These are phyloP conservation scores for Entomortierella chlamydospora DNA, from an alignment of 192 early-diverging fungal genomes.

Conservation along the genomic window DNA sequence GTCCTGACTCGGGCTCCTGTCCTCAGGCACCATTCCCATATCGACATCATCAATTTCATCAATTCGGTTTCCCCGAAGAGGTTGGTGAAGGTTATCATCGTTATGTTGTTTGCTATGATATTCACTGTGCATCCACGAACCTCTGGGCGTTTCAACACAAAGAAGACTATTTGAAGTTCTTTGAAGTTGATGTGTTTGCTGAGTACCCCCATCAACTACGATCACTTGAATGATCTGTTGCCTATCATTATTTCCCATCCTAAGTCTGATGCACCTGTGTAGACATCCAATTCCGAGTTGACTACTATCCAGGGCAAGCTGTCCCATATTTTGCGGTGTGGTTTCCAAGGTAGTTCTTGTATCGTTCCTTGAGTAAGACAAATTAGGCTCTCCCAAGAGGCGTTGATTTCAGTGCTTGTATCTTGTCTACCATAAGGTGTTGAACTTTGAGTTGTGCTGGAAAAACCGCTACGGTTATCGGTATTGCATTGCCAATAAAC, in stretches of 20 bases:
- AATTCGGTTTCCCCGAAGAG: constrained; percentile 24
- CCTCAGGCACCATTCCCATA: constrained; percentile 27
- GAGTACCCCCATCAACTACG: background rate
- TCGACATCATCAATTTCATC: constrained; percentile 20
- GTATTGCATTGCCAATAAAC: constrained; percentile 28
- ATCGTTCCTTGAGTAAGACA: constrained; percentile 13
- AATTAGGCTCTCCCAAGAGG: constrained; percentile 27
- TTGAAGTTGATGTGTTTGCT: constrained; percentile 32
- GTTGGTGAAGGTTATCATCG: constrained; percentile 19
- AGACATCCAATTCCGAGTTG: constrained; percentile 28
- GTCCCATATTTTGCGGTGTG: constrained; percentile 26
- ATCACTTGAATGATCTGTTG: constrained; percentile 8
- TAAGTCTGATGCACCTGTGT: constrained; percentile 23
- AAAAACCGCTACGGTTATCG: constrained; percentile 38
- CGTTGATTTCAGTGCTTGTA: constrained; percentile 26
- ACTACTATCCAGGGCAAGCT: constrained; percentile 17
- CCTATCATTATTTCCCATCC: constrained; percentile 32
- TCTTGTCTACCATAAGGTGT: constrained; percentile 18
- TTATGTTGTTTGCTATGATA: constrained; percentile 26
- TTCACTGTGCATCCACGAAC: constrained; percentile 12
- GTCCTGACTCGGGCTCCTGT: constrained; percentile 27
- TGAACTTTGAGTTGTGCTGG: constrained; percentile 29
- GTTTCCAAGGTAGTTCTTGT: constrained; percentile 17
- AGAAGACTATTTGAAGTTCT: constrained; percentile 9
- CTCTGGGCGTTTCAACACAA: background rate